Evolutionary conservation across 805 yeast species (phyloP), one percentile per base, ranked within the genome.

Genomic region (Monosporozyma solicola): DNA sequence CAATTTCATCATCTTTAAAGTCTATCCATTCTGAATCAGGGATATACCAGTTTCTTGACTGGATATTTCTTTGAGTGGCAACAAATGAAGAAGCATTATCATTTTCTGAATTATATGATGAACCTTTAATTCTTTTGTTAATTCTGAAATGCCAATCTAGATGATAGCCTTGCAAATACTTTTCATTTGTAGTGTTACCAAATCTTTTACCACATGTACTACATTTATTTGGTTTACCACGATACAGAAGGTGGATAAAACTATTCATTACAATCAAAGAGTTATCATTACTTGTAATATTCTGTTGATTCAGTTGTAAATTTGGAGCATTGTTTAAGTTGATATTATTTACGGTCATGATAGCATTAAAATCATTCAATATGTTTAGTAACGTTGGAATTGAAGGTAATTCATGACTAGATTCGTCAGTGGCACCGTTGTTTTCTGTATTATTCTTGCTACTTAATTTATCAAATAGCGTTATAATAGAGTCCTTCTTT

Each of bases 141-240:
- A 88, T 85, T 61, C 98, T 79, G 73, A 89, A 90, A 73, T 92
- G 98, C 97, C 97, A 92, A 68, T 92, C 99, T 58, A 89, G 72
- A 69, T 94, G 99, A 16, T 80, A 75, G 50, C 83, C 79, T 54
- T 79, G 78, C 48, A 71, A 69, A 5, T 69, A 68, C 41, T 69
- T 71, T 15, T 89, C 95, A 48, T 75, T 78, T 2, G 69, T 72
- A 37, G 83, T 79, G 51, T 78, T 77, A 3, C 80, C 75, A 65
- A 89, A 94, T 57, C 99, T 72, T 66, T 87, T 87, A 25, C 97
- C 95, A 72, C 99, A 94, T 20, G 84, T 82, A 15, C 87, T 80
- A 72, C 99, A 94, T 68, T 89, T 92, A 56, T 85, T 79, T 3
- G 94, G 82, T 60, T 84, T 80, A 44, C 59, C 62, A 52, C 68